Base-by-base conservation (phyloP, 2,329 filamentous ascomycete genomes). In the Fusarium chlamydosporum region DNA sequence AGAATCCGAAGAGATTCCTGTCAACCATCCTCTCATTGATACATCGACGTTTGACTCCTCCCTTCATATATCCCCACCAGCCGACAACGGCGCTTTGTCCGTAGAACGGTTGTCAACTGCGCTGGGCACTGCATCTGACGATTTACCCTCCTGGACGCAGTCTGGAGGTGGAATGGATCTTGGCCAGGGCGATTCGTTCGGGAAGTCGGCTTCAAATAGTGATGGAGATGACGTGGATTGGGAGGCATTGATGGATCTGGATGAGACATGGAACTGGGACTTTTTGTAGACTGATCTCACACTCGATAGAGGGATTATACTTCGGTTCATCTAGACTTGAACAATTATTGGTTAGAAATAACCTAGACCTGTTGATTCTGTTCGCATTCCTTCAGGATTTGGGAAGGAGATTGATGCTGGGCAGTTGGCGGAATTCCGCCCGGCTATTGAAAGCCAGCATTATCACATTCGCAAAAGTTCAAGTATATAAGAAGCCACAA, bases 181-280 rank as follows among this genome's bases (percentile, higher is more conserved):
- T 10, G 33, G 11, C 1, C 60, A 67, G 10, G 11, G 12, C 4
- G 26, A 56, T 3, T 31, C 10, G 1, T 37, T 50, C 6, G 38
- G 38, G 4, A 41, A 35, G n/a, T 11, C 7, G 4, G 40, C 35
- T 4, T 38, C 54, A 15, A 26, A 47, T 2, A 46, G 50, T 0
- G 51, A 45, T 1, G 18, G n/a, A 4, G 52, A 38, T 34, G 42
- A 46, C 0, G 68, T 74, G 34, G 70, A 65, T 10, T 73, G 72
- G 70, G 65, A 74, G 2, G 42, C 52, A 16, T 56, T 72, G 61
- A 58, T 72, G 7, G 59, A 70, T 33, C 29, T 65, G 1, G 61
- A 65, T 13, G 63, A 50, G 10, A 63, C 56, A 9, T 69, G 62
- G 43, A 53, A 58, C 6, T 74, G 72, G 72, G 35, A 69, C 41